Evolutionary conservation across 805 yeast species (phyloP), one percentile per base, ranked within the genome.

Genomic region (Saccharomyces mikatae): DNA sequence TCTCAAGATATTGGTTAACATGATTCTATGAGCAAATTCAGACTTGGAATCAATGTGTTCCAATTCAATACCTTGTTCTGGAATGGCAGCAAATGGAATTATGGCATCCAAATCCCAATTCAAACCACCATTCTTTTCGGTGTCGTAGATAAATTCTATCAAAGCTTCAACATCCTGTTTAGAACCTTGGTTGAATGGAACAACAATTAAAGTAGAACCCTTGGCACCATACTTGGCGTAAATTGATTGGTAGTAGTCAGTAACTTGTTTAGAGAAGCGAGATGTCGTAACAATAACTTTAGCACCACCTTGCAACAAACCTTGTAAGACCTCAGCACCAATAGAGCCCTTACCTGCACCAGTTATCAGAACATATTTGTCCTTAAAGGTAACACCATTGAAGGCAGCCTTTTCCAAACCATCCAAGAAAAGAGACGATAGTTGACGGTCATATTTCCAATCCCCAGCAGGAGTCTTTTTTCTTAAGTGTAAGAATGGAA

Each of bases 341-440:
- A 94, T 94, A 51, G 99, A 94, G 53, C 98, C 99, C 50, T 89
- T 91, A 79, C 99, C 99, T 51, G 98, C 98, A 79, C 99, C 99
- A 50, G 99, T 94, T 61, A 94, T 79, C 66, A 94, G 81, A 52
- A 91, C 97, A 62, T 84, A 84, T 74, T 90, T 94, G 71, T 83
- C 89, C 71, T 85, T 83, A 78, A 84, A 94, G 44, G 96, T 81
- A 54, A 90, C 80, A 76, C 99, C 99, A 65, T 91, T 94, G 60
- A 89, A 82, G 36, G 99, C 97, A 71, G 95, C 96, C 58, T 80
- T 80, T 76, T 94, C 98, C 68, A 94, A 83, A 56, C 94, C 96
- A 69, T 89, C 91, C 71, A 94, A 81, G 75, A 86, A 94, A 47
- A 77, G 66, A 41, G 91, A 78, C 41, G 99, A 84, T 59, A 88